These are phyloP conservation scores for Hyphodiscus sp. DNA, from an alignment of 2,329 filamentous ascomycete genomes.

Conservation along the genomic window DNA sequence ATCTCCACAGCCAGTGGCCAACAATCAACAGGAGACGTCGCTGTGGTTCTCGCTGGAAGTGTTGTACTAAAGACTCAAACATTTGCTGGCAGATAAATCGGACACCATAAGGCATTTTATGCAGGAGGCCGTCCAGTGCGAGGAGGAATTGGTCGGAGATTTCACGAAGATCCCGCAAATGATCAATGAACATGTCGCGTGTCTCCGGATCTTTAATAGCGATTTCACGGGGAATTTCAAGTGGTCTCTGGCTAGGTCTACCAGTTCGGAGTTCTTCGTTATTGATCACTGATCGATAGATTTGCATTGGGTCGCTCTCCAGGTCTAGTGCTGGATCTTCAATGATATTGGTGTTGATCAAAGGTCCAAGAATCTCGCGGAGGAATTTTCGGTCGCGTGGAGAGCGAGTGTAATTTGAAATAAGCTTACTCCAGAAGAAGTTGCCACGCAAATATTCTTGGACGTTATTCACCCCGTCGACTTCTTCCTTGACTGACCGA, in stretches of 20 bases:
- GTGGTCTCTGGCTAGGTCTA: slow-evolving; percentile 68
- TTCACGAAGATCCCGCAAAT: slow-evolving; percentile 87
- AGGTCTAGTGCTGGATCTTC: slow-evolving; percentile 87
- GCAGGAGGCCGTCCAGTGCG: slow-evolving; percentile 73
- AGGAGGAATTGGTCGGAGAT: slow-evolving; percentile 88
- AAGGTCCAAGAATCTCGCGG: slow-evolving; percentile 73
- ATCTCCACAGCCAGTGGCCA: slow-evolving; percentile 88
- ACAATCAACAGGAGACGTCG: slow-evolving; percentile 76
- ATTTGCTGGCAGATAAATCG: slow-evolving; percentile 83
- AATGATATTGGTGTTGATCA: slow-evolving; percentile 88
- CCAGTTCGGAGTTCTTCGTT: slow-evolving; percentile 95
- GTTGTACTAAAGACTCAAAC: slow-evolving; percentile 68
- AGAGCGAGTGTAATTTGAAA: slow-evolving; percentile 82
- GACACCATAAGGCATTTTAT: slow-evolving; percentile 87
- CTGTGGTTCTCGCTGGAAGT: slow-evolving; percentile 74
- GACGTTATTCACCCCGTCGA: slow-evolving; percentile 64
- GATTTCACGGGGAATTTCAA: slow-evolving; percentile 82
- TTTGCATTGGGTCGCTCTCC: slow-evolving; percentile 95
- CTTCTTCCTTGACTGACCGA: slow-evolving; percentile 77
- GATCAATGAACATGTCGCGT: slow-evolving; percentile 84
- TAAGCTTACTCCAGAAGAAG: slow-evolving; percentile 87
- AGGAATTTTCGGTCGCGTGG: slow-evolving; percentile 90
- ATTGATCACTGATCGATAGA: slow-evolving; percentile 91
- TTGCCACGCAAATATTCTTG: slow-evolving; percentile 86
- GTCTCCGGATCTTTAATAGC: slow-evolving; percentile 97